Conservation (phyloP, 768 basidiomycete genomes). For the Tephrocybe sp. region DNA sequence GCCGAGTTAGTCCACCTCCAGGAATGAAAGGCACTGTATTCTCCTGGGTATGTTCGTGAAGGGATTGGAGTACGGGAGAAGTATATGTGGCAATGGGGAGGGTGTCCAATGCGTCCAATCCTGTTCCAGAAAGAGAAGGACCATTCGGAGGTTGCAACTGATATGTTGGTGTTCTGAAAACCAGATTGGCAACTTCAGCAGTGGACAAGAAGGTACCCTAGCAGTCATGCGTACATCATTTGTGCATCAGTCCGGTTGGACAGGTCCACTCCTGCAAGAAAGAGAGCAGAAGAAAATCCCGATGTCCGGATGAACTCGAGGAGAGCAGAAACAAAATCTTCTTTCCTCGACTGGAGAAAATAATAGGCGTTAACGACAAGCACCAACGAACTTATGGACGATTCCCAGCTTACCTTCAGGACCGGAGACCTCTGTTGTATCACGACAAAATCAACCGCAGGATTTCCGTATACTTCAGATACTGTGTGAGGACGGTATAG, state of each 20-base stretch:
- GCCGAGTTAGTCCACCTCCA: constrained; percentile 70
- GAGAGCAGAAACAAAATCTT: constrained; percentile 58
- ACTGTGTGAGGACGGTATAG: constrained; percentile 5
- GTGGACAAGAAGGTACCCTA: not conserved
- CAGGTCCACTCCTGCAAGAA: constrained; percentile 75
- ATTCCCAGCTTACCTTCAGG: constrained; percentile 52
- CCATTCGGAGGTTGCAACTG: constrained; percentile 45
- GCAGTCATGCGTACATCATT: constrained; percentile 68
- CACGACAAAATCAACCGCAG: constrained; percentile 48
- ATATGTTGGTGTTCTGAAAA: constrained; percentile 61
- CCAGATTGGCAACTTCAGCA: not conserved
- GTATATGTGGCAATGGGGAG: constrained; percentile 56
- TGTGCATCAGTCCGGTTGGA: constrained; percentile 73
- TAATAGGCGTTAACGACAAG: not conserved
- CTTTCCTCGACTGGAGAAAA: constrained; percentile 55
- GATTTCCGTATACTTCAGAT: constrained; percentile 60
- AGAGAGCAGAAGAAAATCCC: constrained; percentile 49
- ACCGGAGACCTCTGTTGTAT: constrained; percentile 81
- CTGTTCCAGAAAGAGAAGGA: constrained; percentile 42
- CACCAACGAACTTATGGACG: not conserved
- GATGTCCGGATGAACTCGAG: constrained; percentile 53
- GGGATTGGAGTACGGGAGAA: constrained; percentile 41
- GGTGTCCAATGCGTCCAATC: constrained; percentile 39
- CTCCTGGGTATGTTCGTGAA: constrained; percentile 19
- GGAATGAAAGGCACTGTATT: constrained; percentile 67